Evolutionary conservation across 106 monocot species (phyloP).

Genomic region (Dactylorhiza incarnata): DNA sequence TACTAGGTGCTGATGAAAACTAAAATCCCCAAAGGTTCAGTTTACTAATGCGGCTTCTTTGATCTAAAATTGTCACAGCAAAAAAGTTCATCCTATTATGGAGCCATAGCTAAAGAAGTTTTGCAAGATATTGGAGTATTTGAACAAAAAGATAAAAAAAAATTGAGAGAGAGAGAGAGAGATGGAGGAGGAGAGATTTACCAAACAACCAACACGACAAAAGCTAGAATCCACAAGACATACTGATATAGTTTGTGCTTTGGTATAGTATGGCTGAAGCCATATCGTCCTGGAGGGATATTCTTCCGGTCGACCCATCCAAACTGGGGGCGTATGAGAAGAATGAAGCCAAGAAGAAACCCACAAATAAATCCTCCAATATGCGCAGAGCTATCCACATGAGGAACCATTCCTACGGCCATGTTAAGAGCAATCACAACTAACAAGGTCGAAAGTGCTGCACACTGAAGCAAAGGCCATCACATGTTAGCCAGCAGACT

Average conservation of each 20-base stretch:
- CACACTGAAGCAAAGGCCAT: constrained; percentile 34
- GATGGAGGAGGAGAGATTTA: background rate
- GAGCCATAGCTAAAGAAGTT: too few relatives aligned
- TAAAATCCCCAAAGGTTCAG: too few relatives aligned
- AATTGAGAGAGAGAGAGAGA: background rate
- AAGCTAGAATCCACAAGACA: constrained; percentile 30
- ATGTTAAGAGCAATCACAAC: constrained; percentile 69
- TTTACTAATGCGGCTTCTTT: too few relatives aligned
- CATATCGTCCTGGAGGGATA: constrained; percentile 20
- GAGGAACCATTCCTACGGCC: constrained; percentile 75
- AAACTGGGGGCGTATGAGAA: constrained; percentile 55
- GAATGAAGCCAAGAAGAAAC: constrained; percentile 64
- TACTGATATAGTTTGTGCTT: constrained; percentile 51
- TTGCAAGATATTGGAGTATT: too few relatives aligned
- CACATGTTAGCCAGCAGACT: constrained; percentile 11
- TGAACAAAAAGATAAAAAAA: background rate
- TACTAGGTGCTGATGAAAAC: too few relatives aligned
- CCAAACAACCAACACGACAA: constrained; percentile 34
- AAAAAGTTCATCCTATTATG: too few relatives aligned
- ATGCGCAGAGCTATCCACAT: constrained; percentile 73
- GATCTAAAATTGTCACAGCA: too few relatives aligned
- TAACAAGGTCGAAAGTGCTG: constrained; percentile 58
- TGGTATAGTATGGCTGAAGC: constrained; percentile 8
- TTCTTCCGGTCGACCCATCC: constrained; percentile 33
- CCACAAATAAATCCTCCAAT: constrained; percentile 62